A percentile compares a stretch with the other conserved stretches of the same genome.
These are phyloP conservation scores for Zarea fungicola DNA, from an alignment of 2,329 filamentous ascomycete genomes.

Conservation along the genomic window DNA sequence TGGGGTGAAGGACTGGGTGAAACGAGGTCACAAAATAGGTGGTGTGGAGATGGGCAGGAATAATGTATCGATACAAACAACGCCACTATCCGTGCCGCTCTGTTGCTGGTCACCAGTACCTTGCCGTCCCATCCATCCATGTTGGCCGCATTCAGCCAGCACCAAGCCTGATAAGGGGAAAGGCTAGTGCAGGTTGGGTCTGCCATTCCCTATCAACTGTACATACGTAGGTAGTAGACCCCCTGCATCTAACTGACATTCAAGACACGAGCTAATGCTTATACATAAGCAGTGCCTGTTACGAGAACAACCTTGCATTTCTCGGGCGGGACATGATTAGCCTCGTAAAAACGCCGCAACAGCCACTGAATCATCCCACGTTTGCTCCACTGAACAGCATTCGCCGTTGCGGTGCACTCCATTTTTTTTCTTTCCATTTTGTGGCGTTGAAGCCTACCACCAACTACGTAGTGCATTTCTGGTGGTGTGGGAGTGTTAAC, in stretches of 20 bases:
- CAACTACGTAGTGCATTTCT: slow-evolving; percentile 1
- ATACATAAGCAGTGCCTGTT: background rate
- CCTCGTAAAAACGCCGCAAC: background rate
- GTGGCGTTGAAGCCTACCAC: background rate
- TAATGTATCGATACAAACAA: background rate
- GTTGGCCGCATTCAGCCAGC: no score
- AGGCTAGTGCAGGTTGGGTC: no score
- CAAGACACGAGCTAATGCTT: no score
- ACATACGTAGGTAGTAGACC: no score
- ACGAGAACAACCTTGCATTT: background rate
- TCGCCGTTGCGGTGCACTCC: background rate
- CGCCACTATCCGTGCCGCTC: background rate
- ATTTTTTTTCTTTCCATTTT: background rate
- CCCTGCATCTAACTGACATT: no score
- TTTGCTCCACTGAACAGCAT: background rate
- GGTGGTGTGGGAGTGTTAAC: no score
- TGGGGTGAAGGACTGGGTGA: no score
- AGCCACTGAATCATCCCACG: slow-evolving; percentile 10
- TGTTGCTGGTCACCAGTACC: background rate
- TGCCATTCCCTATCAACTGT: no score
- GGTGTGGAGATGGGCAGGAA: background rate
- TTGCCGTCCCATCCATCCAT: no score
- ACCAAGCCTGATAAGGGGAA: no score
- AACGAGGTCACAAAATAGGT: background rate
- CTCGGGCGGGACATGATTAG: background rate